Base-by-base conservation (phyloP, 2,329 filamentous ascomycete genomes). In the Penicillium occitanis region DNA sequence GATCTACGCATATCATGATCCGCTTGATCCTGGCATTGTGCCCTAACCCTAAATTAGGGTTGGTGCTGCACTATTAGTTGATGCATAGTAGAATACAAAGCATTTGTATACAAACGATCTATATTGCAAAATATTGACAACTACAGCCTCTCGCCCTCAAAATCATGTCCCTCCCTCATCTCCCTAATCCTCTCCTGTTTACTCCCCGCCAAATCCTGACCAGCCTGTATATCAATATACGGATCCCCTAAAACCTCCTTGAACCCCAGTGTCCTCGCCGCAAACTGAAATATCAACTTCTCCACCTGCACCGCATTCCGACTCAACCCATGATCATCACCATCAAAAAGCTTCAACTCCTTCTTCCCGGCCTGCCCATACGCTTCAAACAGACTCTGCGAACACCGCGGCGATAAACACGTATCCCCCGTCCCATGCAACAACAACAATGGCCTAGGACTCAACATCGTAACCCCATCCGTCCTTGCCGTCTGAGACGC, bases 261-360 rank as follows among this genome's bases (percentile, higher is more conserved):
- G 37, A 76, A 69, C 1, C 76, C 76, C 17, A 79, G 72, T 48
- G 76, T 77, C 48, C 67, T 71, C 19, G 74, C 71, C 5, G 78
- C 73, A 67, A 82, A 82, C 7, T 75, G 72, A 10, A 79, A 75
- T 19, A 82, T 71, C 71, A 79, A 70, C 51, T 68, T 73, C 70
- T 82, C 80, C 1, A 75, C 80, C 66, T 74, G 68, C 37, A 69
- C 64, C 48, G 77, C 76, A 67, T 80, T 78, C 33, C 64, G 61
- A n/a, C 73, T 79, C 61, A 82, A 70, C 13, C 77, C 76, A 72
- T 83, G 80, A 69, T 81, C 77, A 66, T 82, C 79, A 0, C 74
- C 74, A 5, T 78, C 73, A 69, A 81, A 82, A 1, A 81, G 67
- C 66, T 77, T 74, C 68, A 81, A 51, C 67, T 73, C 70, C 40